These are phyloP conservation scores for Aspergillus calidoustus DNA, from an alignment of 2,329 filamentous ascomycete species.

Conservation along the genomic window DNA sequence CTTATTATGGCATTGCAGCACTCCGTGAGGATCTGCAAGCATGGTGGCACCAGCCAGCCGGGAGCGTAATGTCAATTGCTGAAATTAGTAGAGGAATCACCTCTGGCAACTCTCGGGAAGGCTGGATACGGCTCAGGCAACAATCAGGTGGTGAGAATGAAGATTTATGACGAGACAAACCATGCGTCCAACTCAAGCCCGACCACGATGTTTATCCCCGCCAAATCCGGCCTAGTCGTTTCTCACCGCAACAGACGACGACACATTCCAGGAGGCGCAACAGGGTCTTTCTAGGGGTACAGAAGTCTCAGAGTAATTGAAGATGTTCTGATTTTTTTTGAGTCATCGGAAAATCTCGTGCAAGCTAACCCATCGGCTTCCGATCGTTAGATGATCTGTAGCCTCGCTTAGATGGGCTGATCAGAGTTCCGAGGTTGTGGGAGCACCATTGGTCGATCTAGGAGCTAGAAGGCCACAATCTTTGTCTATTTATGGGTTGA, in stretches of 20 bases:
- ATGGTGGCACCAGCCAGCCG: slow-evolving; percentile 40
- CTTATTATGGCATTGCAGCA: slow-evolving; percentile 54
- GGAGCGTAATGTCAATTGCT: slow-evolving; percentile 23
- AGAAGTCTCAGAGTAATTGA: not conserved
- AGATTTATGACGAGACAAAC: slow-evolving; percentile 11
- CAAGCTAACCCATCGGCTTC: not conserved
- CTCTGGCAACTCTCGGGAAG: not conserved
- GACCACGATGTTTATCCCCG: slow-evolving; percentile 24
- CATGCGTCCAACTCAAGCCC: slow-evolving; percentile 16
- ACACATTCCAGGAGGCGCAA: slow-evolving; percentile 6
- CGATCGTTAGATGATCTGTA: not conserved
- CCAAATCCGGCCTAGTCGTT: slow-evolving; percentile 34
- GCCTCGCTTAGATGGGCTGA: slow-evolving; percentile 16
- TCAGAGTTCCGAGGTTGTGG: not conserved
- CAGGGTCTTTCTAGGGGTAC: not conserved
- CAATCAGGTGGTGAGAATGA: slow-evolving; percentile 10
- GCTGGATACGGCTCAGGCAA: slow-evolving; percentile 1
- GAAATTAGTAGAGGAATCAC: slow-evolving; percentile 18
- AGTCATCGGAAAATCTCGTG: slow-evolving; percentile 1
- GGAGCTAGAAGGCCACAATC: not conserved
- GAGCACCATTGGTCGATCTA: not conserved
- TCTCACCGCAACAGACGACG: slow-evolving; percentile 14
- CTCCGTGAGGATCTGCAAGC: slow-evolving; percentile 33
- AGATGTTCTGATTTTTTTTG: not conserved
- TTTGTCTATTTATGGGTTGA: not conserved